These are phyloP conservation scores for Waitea zeae DNA, from an alignment of 1,284 basidiomycete genomes.

Conservation along the genomic window DNA sequence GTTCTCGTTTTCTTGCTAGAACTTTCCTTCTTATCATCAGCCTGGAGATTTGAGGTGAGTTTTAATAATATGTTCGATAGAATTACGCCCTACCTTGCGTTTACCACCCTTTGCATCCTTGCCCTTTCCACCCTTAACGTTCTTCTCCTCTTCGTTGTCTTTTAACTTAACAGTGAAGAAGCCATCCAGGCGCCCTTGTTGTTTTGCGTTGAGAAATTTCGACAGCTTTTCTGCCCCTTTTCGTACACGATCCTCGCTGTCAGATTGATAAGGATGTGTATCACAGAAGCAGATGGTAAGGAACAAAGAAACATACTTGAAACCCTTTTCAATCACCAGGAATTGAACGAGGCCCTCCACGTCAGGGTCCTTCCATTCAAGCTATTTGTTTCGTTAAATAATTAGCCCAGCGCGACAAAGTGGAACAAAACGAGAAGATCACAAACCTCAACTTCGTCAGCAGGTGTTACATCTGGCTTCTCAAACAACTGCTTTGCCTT, in stretches of 20 bases:
- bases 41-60: conserved; percentile 9
- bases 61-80: conserved; percentile 7
- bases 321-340: conserved; percentile 89
- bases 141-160: conserved; percentile 25
- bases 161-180: conserved; percentile 74
- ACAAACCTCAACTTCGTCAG: conserved; percentile 72
- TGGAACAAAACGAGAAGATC: too few relatives aligned
- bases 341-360: conserved; percentile 91
- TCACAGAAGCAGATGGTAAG: conserved; percentile 3
- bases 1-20: conserved; percentile 29
- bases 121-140: conserved; percentile 9
- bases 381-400: conserved; percentile 23
- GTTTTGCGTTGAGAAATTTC: conserved; percentile 80
- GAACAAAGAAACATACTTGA: conserved; percentile 50
- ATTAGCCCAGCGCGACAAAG: conserved; percentile 1
- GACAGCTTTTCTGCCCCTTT: conserved; percentile 88
- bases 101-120: conserved; percentile 34
- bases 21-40: conserved; percentile 15
- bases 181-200: conserved; percentile 91
- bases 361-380: conserved; percentile 92
- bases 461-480: conserved; percentile 78
- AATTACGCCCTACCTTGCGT: conserved; percentile 35
- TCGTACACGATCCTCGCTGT: conserved; percentile 89
- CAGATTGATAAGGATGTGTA: conserved; percentile 3
- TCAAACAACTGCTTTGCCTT: conserved; percentile 85